Conservation (phyloP, 2,329 filamentous ascomycete species). For the Magnaporthiopsis incrustans region DNA sequence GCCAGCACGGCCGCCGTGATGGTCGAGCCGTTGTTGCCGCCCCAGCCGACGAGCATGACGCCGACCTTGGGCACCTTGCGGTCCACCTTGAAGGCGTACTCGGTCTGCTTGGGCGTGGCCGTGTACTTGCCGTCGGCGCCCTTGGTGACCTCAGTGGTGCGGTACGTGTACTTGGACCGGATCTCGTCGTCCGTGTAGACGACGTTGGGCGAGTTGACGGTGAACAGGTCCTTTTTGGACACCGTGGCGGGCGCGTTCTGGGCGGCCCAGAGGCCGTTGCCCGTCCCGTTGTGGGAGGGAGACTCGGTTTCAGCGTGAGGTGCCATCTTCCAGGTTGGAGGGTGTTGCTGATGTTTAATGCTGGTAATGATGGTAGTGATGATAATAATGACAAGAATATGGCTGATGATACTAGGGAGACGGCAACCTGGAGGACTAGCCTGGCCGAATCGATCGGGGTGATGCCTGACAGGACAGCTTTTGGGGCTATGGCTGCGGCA, state of each 20-base stretch:
- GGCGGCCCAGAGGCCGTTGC: slow-evolving; percentile 15
- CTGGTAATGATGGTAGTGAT: not conserved
- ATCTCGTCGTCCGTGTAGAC: slow-evolving; percentile 83
- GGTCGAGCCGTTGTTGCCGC: slow-evolving; percentile 96
- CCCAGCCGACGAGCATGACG: slow-evolving; percentile 96
- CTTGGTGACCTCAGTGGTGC: slow-evolving; percentile 76
- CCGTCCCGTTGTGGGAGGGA: slow-evolving; percentile 50
- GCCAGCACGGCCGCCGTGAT: slow-evolving; percentile 96
- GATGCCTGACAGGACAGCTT: not conserved
- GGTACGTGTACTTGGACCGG: slow-evolving; percentile 91
- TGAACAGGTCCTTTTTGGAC: slow-evolving; percentile 58
- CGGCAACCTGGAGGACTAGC: not conserved
- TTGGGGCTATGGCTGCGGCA: not conserved
- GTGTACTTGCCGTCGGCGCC: slow-evolving; percentile 66
- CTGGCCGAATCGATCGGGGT: not conserved
- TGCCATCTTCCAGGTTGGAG: slow-evolving; percentile 59
- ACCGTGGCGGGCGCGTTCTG: slow-evolving; percentile 33
- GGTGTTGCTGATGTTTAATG: not conserved
- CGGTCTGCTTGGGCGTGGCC: slow-evolving; percentile 77
- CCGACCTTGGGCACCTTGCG: slow-evolving; percentile 88
- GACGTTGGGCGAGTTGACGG: slow-evolving; percentile 87
- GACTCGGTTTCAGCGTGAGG: slow-evolving; percentile 69
- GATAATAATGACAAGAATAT: too few relatives aligned
- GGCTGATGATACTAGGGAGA: not conserved
- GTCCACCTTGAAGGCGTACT: slow-evolving; percentile 97